Base-by-base conservation (phyloP, 768 basidiomycete genomes). In the Trichaptum fuscoviolaceum region DNA sequence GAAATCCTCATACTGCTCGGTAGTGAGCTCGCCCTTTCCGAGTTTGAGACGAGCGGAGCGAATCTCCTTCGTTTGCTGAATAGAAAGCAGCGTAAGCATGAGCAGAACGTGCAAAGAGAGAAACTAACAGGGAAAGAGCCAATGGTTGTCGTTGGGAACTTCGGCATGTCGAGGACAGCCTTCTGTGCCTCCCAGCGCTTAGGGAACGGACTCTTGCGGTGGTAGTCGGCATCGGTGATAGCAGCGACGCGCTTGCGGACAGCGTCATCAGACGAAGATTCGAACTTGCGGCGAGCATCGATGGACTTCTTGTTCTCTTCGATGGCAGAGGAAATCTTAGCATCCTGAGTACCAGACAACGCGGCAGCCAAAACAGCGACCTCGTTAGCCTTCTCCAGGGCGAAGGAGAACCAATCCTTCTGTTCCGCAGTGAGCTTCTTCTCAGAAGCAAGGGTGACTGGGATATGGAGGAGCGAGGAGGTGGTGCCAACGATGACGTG, bases 371-470 rank as follows among this genome's bases (percentile, higher is more conserved):
- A 88, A 70, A 83, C 83, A 60, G 95, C 83, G 73, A 99, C 95
- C 79, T 99, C 97, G 58, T 80, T 80, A 34, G 91, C 92, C 84
- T 99, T 99, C 85, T 99, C 96, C 67, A 92, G 82, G 64, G 97
- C 97, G 77, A 99, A 99, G 7, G 97, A 93, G 82, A 99, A 94
- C 96, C 97, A 99, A 75, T 96, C 95, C 80, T 89, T 92, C 78
- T 95, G 92, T 77, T 96, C 86, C 23, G 83, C 75, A 35, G 92
- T 91, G 73, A 99, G 84, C 81, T 95, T 93, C 71, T 84, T 93
- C 84, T 99, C 97, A 34, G 89, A 90, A 60, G 88, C 88, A 76
- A 99, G 87, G 63, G 96, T 96, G 76, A 99, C 96, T 36, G 97
- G 97, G 58, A 92, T 98, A 84, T 99, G 97, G 71, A 99, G 88